Evolutionary conservation across 805 yeast genomes (phyloP).

Genomic region (Wickerhamomyces silvicola): DNA sequence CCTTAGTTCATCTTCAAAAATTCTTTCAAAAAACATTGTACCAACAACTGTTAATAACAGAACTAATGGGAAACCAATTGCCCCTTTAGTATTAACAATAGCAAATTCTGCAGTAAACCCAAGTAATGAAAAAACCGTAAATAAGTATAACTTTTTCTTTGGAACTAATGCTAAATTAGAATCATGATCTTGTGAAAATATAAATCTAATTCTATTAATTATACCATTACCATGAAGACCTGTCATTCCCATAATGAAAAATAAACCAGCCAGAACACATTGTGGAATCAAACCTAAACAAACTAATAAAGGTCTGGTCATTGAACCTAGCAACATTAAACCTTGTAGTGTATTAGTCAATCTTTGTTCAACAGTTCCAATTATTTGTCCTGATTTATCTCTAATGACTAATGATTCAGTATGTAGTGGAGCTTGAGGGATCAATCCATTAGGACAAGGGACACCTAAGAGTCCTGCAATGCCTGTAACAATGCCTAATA

Average conservation of each 20-base stretch:
- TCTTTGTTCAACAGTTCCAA: slow-evolving; percentile 78
- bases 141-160: slow-evolving; percentile 38
- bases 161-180: slow-evolving; percentile 27
- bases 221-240: slow-evolving; percentile 68
- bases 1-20: slow-evolving; percentile 53
- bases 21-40: slow-evolving; percentile 56
- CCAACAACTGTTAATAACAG: slow-evolving; percentile 58
- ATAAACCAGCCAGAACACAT: slow-evolving; percentile 86
- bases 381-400: slow-evolving; percentile 18
- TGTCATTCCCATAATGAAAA: slow-evolving; percentile 86
- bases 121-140: slow-evolving; percentile 48
- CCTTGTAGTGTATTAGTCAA: slow-evolving; percentile 85
- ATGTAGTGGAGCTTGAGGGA: slow-evolving; percentile 96
- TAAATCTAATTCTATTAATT: slow-evolving; percentile 51
- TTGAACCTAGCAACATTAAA: slow-evolving; percentile 71
- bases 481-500: slow-evolving; percentile 83
- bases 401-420: slow-evolving; percentile 66
- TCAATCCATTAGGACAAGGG: slow-evolving; percentile 94
- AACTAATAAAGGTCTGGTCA: slow-evolving; percentile 80
- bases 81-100: slow-evolving; percentile 81
- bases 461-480: slow-evolving; percentile 81
- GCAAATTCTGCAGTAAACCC: slow-evolving; percentile 80
- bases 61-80: slow-evolving; percentile 91
- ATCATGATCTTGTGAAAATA: slow-evolving; percentile 35
- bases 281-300: slow-evolving; percentile 86